phyloP scores from a whole-genome alignment of 2,329 filamentous ascomycete genomes.

The Septoria linicola region DNA sequence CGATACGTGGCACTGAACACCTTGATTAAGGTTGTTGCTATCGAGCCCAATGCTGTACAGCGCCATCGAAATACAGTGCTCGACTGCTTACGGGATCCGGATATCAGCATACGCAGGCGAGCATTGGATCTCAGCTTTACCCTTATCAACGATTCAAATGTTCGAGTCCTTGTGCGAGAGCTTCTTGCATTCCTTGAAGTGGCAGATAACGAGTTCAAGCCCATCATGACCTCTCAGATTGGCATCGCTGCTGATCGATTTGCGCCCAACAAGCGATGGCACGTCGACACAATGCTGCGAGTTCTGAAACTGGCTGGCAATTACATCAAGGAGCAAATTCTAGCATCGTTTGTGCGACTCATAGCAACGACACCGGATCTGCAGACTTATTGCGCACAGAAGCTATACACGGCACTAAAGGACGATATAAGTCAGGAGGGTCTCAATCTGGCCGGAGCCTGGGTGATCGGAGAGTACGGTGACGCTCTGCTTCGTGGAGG shows the following conservation, averaged over 20 bases:
- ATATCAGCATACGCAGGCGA: constrained; percentile 93
- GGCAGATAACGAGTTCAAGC: constrained; percentile 97
- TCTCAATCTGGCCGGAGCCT: constrained; percentile 85
- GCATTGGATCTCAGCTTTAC: constrained; percentile 98
- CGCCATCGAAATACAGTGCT: constrained; percentile 95
- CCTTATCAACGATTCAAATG: constrained; percentile 93
- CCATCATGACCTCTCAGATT: constrained; percentile 97
- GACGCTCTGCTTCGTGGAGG: constrained; percentile 86
- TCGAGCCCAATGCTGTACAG: constrained; percentile 96
- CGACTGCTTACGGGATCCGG: constrained; percentile 91
- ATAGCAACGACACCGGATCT: constrained; percentile 92
- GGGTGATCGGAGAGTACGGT: constrained; percentile 97
- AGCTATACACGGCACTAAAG: constrained; percentile 84
- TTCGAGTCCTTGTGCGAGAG: constrained; percentile 88
- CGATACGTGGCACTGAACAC: constrained; percentile 97
- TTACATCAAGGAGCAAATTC: constrained; percentile 95
- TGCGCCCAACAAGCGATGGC: constrained; percentile 96
- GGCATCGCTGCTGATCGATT: constrained; percentile 95
- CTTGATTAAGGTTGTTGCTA: constrained; percentile 94
- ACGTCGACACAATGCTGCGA: constrained; percentile 94
- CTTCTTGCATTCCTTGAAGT: constrained; percentile 93
- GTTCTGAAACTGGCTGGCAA: constrained; percentile 92
- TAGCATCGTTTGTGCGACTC: constrained; percentile 93
- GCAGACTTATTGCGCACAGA: constrained; percentile 95
- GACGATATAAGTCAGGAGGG: constrained; percentile 98